phyloP scores from a whole-genome alignment of 1,139 yeast genomes.

The Lodderomyces theae region DNA sequence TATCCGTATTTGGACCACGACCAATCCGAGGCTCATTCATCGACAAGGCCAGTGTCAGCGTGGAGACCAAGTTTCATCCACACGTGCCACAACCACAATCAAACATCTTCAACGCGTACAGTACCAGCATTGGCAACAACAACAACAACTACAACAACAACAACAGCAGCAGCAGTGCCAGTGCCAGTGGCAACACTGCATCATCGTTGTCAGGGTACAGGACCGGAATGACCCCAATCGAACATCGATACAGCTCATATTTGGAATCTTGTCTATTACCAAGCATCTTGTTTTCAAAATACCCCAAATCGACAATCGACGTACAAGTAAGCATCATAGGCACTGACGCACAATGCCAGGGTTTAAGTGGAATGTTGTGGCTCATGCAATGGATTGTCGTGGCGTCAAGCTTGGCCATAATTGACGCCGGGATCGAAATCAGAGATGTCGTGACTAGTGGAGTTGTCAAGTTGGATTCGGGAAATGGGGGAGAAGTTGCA shows the following conservation, averaged over 20 bases:
- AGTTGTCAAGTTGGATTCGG: conserved; percentile 31
- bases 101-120: conserved; percentile 24
- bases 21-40: conserved; percentile 78
- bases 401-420: conserved; percentile 68
- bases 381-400: conserved; percentile 49
- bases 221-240: conserved; percentile 43
- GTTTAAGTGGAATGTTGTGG: conserved; percentile 36
- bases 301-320: conserved; percentile 88
- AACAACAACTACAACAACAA: background rate
- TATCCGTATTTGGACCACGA: conserved; percentile 84
- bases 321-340: conserved; percentile 69
- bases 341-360: conserved; percentile 12
- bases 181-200: too few relatives aligned
- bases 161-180: conserved; percentile 11
- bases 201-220: conserved; percentile 16
- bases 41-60: conserved; percentile 65
- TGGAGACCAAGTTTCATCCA: conserved; percentile 61
- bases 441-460: conserved; percentile 78
- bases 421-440: conserved; percentile 80
- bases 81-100: conserved; percentile 46
- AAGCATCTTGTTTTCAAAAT: conserved; percentile 62
- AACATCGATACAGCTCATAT: conserved; percentile 52
- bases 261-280: conserved; percentile 60
- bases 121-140: background rate
- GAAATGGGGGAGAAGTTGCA: background rate